These are phyloP conservation scores for Hymenoscyphus fraxineus DNA, from an alignment of 2,329 filamentous ascomycete species.

Conservation along the genomic window DNA sequence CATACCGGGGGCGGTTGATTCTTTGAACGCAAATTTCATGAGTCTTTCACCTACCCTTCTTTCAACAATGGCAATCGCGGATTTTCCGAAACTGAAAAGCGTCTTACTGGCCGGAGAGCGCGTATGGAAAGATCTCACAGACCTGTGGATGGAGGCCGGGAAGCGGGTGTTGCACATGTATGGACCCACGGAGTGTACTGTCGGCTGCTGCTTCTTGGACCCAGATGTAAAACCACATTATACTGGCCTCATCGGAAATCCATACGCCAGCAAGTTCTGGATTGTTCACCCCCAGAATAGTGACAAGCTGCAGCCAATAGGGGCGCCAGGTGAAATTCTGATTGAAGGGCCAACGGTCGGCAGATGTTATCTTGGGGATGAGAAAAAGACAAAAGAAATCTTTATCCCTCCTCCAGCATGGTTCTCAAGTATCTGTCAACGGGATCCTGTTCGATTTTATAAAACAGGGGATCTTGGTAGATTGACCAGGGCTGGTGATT, in stretches of 20 bases:
- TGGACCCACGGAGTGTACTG: slow-evolving; percentile 33
- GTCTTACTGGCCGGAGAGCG: slow-evolving; percentile 6
- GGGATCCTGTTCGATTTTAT: slow-evolving; percentile 41
- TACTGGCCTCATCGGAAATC: slow-evolving; percentile 17
- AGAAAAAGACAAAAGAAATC: slow-evolving; percentile 51
- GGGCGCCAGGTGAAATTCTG: slow-evolving; percentile 20
- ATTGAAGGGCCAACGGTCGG: slow-evolving; percentile 52
- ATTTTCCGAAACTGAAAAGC: slow-evolving; percentile 7
- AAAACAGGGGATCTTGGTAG: slow-evolving; percentile 57
- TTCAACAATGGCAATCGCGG: slow-evolving; percentile 6
- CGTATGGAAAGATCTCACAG: slow-evolving; percentile 6
- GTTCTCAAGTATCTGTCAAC: slow-evolving; percentile 41
- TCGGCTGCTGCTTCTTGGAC: slow-evolving; percentile 15
- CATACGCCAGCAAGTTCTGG: slow-evolving; percentile 33
- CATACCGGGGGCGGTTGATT: slow-evolving; percentile 5
- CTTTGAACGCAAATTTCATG: slow-evolving; percentile 6
- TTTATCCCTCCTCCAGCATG: slow-evolving; percentile 55
- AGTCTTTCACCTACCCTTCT: slow-evolving; percentile 8
- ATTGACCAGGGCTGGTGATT: slow-evolving; percentile 42
- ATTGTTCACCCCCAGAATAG: slow-evolving; percentile 28
- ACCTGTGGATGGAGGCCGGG: slow-evolving; percentile 6
- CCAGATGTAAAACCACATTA: slow-evolving; percentile 7
- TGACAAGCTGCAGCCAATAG: slow-evolving; percentile 17
- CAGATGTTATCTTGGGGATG: slow-evolving; percentile 55
- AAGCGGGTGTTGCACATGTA: slow-evolving; percentile 26